Base-by-base conservation (phyloP, 495 filamentous ascomycete species). In the Aspergillus indologenus region DNA sequence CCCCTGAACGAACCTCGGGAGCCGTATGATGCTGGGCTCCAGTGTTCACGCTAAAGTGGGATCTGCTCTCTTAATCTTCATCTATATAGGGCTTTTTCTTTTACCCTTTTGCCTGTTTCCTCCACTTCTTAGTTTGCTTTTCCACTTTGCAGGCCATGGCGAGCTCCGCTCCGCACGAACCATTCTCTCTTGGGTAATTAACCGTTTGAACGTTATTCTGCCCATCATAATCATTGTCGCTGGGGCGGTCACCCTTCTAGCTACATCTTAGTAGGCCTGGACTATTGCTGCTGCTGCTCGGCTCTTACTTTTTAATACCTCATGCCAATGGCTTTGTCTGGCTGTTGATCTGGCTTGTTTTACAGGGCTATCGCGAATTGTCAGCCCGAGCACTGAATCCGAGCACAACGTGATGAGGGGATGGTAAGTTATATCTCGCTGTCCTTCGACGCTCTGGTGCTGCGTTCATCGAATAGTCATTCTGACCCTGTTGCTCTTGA, bases 371-470 rank as follows among this genome's bases (percentile, higher is more conserved):
- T 65, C 64, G 22, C 55, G 15, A n/a, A 58, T 54, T 45, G 19
- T 26, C 49, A 46, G 51, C 59, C 34, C 54, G 51, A 63, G 57
- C 58, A 61, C 58, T 29, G 48, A 29, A 61, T 46, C 29, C 48
- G 56, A 60, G 24, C 22, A 66, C 62, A 70, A 63, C 73, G 73
- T 77, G 59, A 77, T 75, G 74, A 77, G 74, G 73, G 74, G 74
- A 73, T 77, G 74, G 74, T 77, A 23, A 71, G 73, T 74, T n/a
- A 23, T 17, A 40, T 50, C 51, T 18, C 53, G 26, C 53, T 21
- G 21, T 45, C 9, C 15, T 4, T 19, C 48, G 23, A 21, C 1
- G 18, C 34, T 21, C 19, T 57, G 40, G 22, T 17, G 49, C 45
- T 56, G 18, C 34, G 22, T 14, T 3, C 21, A 5, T 61, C 11